Evolutionary conservation across 2,329 filamentous ascomycete genomes (phyloP), one percentile per base, ranked within the genome.

Genomic region (Xylariaceae sp.): DNA sequence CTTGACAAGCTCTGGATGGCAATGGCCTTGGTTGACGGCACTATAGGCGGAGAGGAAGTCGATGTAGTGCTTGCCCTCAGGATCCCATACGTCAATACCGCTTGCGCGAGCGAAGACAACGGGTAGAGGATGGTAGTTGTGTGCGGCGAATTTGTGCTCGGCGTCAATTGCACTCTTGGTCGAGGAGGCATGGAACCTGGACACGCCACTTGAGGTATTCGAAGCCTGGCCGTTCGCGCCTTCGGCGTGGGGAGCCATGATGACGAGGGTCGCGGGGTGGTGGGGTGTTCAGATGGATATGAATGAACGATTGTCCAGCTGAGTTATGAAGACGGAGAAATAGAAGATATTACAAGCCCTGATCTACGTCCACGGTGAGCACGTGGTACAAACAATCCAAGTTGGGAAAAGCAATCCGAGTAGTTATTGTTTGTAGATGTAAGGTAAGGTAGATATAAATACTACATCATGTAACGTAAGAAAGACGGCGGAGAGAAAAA

Each of bases 21-120:
- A 97, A 72, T 99, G 92, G 56, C 92, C 92, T 73, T 97, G 92
- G 76, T 97, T 97, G 67, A 97, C 90, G 54, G 94, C 94, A 61
- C 89, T 95, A 79, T 99, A 99, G 58, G 94, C 94, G 42, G 92
- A 97, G 58, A 99, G 83, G 74, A 96, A 99, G 75, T 99, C 94
- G 63, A 97, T 84, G 72, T 99, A 97, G 70, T 96, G 86, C 62
- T 85, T 88, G 66, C 89, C 90, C 75, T 99, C 94, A 15, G 94
- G 94, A 67, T 99, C 94, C 92, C 94, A 99, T 51, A 97, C 94
- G 53, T 87, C 85, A 65, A 87, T 86, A 43, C 92, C 94, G 62
- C 85, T 81, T 39, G 90, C 94, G 58, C 84, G 83, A 49, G 92
- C 80, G 71, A 97, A 96, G 66, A 96, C 94, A 52, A 99, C 85